phyloP scores from a whole-genome alignment of 306 rosid genomes.

The Chamaecrista fasciculata region DNA sequence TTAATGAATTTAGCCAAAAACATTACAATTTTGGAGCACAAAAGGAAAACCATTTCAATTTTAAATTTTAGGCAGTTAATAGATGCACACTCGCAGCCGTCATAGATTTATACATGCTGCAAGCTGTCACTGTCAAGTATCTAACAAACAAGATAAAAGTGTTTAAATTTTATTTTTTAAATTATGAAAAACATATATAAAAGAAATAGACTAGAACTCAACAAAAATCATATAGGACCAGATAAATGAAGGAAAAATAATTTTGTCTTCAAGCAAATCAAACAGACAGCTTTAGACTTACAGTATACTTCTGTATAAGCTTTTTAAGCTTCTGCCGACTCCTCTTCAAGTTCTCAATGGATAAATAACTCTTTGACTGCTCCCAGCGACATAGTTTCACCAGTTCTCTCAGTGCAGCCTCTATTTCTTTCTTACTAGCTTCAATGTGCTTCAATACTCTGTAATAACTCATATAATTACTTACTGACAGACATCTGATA shows the following conservation, averaged over 20 bases:
- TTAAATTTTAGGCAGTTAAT: neutral
- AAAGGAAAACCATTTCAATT: neutral
- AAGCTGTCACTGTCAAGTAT: neutral
- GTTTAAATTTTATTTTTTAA: neutral
- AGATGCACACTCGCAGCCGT: neutral
- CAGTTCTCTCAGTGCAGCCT: conserved; percentile 53
- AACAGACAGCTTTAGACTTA: conserved; percentile 38
- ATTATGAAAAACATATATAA: too few relatives aligned
- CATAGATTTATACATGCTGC: conserved; percentile 4
- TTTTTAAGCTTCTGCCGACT: conserved; percentile 73
- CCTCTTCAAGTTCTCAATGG: conserved; percentile 58
- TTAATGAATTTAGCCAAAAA: neutral
- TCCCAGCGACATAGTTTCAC: conserved; percentile 79
- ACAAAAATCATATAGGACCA: too few relatives aligned
- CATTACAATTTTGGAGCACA: neutral
- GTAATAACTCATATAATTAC: conserved; percentile 28
- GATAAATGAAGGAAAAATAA: neutral
- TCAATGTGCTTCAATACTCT: conserved; percentile 68
- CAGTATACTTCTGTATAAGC: conserved; percentile 76
- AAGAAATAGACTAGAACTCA: too few relatives aligned
- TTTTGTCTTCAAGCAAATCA: neutral
- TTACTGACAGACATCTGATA: neutral
- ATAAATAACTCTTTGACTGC: conserved; percentile 48
- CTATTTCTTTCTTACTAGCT: conserved; percentile 48
- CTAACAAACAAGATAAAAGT: neutral